Evolutionary conservation across 176 grass and related monocot species (phyloP).

Genomic region (Metroxylon sagu): DNA sequence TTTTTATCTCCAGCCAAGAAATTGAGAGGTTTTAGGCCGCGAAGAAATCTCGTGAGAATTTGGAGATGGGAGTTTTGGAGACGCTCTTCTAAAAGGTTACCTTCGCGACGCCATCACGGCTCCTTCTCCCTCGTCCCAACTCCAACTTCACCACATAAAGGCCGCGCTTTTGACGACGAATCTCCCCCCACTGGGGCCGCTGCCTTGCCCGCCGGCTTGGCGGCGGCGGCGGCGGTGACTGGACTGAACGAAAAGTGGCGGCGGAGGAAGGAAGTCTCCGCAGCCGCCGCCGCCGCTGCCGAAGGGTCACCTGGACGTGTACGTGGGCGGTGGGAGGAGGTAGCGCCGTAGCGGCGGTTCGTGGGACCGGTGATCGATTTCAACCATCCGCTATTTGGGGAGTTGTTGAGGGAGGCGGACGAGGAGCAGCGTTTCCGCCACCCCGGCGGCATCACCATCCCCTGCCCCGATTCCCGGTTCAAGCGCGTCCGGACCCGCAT

Average conservation of each 20-base stretch:
- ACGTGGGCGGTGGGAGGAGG: constrained; percentile 38
- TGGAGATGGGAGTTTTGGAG: constrained; percentile 36
- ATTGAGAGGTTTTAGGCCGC: constrained; percentile 55
- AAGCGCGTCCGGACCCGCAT: constrained; percentile 49
- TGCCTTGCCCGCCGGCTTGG: constrained; percentile 32
- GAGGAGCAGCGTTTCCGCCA: constrained; percentile 86
- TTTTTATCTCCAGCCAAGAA: constrained; percentile 11
- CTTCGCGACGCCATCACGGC: constrained; percentile 15
- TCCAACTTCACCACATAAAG: neutral
- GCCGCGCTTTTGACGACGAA: constrained; percentile 18
- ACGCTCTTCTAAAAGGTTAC: constrained; percentile 9
- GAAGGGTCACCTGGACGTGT: constrained; percentile 90
- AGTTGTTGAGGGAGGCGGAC: constrained; percentile 81
- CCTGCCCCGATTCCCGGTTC: constrained; percentile 61
- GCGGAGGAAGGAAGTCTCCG: neutral
- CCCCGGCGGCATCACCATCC: constrained; percentile 93
- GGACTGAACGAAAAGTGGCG: neutral
- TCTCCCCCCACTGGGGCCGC: constrained; percentile 47
- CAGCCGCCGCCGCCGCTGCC: constrained; percentile 19
- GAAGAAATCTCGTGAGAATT: constrained; percentile 45
- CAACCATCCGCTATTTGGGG: constrained; percentile 87
- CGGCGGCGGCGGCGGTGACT: constrained; percentile 5
- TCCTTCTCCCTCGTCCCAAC: no score
- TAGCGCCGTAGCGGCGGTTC: constrained; percentile 29
- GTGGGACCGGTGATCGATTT: constrained; percentile 86